A percentile compares a stretch with the other conserved stretches of the same genome.
Evolutionary conservation across 371 early-diverging fungal genomes (phyloP).

Genomic region (Mortierella sp.): DNA sequence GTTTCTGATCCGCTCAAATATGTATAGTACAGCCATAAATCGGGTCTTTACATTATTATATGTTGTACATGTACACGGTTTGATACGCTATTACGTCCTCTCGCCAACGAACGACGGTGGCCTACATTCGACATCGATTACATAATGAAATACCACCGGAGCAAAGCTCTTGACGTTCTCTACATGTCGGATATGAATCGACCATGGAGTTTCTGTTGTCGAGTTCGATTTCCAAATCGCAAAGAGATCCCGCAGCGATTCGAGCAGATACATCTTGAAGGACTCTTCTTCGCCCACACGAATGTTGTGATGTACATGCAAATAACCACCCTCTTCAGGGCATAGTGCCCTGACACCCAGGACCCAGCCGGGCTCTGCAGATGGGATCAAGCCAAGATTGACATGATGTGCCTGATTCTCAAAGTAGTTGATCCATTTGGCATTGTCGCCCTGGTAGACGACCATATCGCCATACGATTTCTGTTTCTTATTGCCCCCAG

Average conservation of each 20-base stretch:
- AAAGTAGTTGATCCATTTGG: conserved; percentile 46
- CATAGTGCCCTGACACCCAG: conserved; percentile 56
- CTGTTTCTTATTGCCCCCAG: conserved; percentile 16
- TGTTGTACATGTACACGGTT: too few species aligned
- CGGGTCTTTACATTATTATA: too few species aligned
- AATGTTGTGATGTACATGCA: conserved; percentile 58
- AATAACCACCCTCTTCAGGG: conserved; percentile 51
- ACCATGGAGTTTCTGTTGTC: conserved; percentile 14
- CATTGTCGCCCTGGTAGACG: conserved; percentile 56
- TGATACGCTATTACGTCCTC: too few species aligned
- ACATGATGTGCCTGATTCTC: conserved; percentile 57
- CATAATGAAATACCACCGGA: conserved; percentile 57
- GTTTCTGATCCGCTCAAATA: too few species aligned
- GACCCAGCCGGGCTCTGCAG: conserved; percentile 55
- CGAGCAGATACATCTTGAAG: conserved; percentile 25
- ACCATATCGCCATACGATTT: conserved; percentile 28
- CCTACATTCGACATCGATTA: conserved; percentile 54
- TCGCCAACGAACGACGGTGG: too few species aligned
- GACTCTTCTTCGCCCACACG: conserved; percentile 35
- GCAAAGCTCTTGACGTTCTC: conserved; percentile 59
- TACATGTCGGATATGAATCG: conserved; percentile 39
- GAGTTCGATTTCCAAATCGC: conserved; percentile 16
- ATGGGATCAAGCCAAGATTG: conserved; percentile 58
- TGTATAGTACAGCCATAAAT: too few species aligned
- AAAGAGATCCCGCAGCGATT: conserved; percentile 25